A percentile compares a stretch with the other conserved stretches of the same genome.
These are phyloP conservation scores for Rosellinia necatrix DNA, from an alignment of 2,329 filamentous ascomycete genomes.

Conservation along the genomic window DNA sequence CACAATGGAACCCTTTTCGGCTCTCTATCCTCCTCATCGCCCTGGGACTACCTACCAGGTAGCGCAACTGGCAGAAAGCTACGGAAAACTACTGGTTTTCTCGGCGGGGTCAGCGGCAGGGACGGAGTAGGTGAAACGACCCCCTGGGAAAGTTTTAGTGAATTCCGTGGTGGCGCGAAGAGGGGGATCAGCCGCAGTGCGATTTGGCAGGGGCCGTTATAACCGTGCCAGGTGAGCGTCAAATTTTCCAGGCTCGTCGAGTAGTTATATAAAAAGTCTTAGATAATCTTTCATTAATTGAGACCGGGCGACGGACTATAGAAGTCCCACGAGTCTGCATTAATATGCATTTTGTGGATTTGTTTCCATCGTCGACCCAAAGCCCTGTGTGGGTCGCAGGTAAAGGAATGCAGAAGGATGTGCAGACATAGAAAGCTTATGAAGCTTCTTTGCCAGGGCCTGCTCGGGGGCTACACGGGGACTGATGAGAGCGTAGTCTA, in stretches of 20 bases:
- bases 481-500: conserved; percentile 89
- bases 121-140: conserved; percentile 68
- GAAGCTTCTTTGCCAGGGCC: conserved; percentile 66
- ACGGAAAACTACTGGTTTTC: conserved; percentile 67
- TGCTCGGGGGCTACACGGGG: conserved; percentile 82
- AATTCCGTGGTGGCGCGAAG: conserved; percentile 60
- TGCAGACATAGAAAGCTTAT: conserved; percentile 73
- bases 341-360: conserved; percentile 74
- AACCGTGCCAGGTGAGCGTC: conserved; percentile 76
- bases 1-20: too few relatives aligned
- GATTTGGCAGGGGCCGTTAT: conserved; percentile 74
- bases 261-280: conserved; percentile 78
- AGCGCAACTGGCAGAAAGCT: conserved; percentile 67
- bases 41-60: conserved; percentile 73
- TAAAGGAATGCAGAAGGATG: conserved; percentile 79
- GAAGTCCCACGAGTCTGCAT: conserved; percentile 73
- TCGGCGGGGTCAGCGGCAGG: conserved; percentile 55
- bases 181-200: conserved; percentile 71
- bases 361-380: conserved; percentile 78
- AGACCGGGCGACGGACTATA: conserved; percentile 61
- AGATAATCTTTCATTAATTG: conserved; percentile 77
- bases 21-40: too few relatives aligned
- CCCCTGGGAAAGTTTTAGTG: conserved; percentile 66
- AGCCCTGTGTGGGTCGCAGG: conserved; percentile 73
- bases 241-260: conserved; percentile 69